Conservation (phyloP, 2,329 filamentous ascomycete genomes). For the Trichophaea hybrida region DNA sequence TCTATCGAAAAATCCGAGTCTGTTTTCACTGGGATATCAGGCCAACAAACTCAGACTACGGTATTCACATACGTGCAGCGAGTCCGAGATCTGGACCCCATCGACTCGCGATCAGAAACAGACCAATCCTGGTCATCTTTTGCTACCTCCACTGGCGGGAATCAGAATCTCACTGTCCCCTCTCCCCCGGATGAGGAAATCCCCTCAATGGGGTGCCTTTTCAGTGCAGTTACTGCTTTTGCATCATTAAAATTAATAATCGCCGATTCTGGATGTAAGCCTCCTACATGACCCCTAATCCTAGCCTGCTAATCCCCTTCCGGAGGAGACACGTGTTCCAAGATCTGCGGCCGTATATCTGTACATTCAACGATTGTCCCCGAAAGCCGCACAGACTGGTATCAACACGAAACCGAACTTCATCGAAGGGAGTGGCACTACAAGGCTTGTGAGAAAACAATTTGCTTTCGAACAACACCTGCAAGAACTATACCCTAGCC, state of each 20-base stretch:
- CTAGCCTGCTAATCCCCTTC: neutral
- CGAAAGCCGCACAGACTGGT: conserved; percentile 24
- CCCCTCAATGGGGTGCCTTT: conserved; percentile 25
- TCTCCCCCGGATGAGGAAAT: conserved; percentile 22
- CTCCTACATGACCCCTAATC: neutral
- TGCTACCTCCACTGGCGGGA: neutral
- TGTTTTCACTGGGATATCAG: neutral
- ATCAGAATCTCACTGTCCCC: conserved; percentile 9
- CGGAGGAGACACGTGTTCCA: conserved; percentile 26
- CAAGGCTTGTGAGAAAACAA: conserved; percentile 6
- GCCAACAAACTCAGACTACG: conserved; percentile 7
- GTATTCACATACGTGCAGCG: conserved; percentile 14
- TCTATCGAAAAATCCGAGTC: neutral
- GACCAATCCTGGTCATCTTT: neutral
- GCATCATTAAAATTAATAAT: neutral
- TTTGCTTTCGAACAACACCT: conserved; percentile 7
- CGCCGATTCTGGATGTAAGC: neutral
- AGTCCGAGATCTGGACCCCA: conserved; percentile 21
- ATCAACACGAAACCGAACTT: conserved; percentile 24
- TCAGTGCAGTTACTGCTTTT: conserved; percentile 29
- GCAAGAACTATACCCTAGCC: neutral
- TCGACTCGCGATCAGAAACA: conserved; percentile 15
- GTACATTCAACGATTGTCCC: conserved; percentile 23
- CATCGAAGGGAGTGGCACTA: conserved; percentile 24
- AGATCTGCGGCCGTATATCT: conserved; percentile 28